A percentile compares a stretch with the other conserved stretches of the same genome.
Evolutionary conservation across 345 rosid species (phyloP).

Genomic region (Punica granatum): DNA sequence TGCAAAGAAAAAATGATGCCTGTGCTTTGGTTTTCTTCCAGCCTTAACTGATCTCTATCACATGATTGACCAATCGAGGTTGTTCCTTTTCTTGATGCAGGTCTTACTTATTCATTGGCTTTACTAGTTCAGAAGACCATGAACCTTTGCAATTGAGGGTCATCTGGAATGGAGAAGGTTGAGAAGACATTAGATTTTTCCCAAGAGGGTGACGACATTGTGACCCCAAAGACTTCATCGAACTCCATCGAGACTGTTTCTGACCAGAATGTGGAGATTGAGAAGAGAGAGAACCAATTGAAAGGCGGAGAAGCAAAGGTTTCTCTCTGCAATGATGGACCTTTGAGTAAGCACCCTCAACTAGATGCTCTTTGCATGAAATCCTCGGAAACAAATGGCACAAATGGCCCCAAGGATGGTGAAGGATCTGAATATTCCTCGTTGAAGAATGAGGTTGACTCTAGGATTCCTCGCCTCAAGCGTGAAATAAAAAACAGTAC

Average conservation of each 20-base stretch:
- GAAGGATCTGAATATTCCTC: conserved; percentile 1
- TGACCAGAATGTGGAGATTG: not conserved
- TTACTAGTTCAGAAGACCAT: not conserved
- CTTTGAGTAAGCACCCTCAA: not conserved
- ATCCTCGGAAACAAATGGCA: not conserved
- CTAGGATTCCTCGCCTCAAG: not conserved
- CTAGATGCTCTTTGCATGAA: not conserved
- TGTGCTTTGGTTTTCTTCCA: not conserved
- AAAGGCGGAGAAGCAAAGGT: not conserved
- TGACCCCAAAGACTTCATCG: not conserved
- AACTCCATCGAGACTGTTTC: not conserved
- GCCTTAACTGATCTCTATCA: not conserved
- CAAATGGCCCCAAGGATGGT: not conserved
- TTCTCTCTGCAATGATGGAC: not conserved
- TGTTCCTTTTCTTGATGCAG: not conserved
- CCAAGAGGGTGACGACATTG: not conserved
- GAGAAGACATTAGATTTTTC: not conserved
- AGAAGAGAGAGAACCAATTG: not conserved
- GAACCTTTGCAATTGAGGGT: not conserved
- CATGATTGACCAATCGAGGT: not conserved
- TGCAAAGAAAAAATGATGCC: not conserved
- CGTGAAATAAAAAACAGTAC: not conserved
- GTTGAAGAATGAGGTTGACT: not conserved
- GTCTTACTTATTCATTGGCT: not conserved
- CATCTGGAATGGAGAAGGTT: not conserved